phyloP scores from a whole-genome alignment of 2,329 filamentous ascomycete genomes.

The Neofusicoccum laricinum region DNA sequence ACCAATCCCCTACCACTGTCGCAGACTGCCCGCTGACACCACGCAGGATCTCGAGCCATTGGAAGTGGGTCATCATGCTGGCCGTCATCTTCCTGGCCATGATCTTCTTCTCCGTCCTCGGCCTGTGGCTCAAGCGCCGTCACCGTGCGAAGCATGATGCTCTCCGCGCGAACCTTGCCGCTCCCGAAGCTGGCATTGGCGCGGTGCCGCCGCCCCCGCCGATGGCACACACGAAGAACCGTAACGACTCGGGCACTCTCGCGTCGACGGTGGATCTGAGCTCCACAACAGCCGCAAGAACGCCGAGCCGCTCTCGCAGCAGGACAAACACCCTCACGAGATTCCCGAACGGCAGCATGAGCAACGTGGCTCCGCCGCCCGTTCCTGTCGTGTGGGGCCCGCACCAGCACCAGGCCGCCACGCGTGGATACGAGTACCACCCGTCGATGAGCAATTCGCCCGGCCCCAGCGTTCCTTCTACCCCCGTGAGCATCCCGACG shows the following conservation, averaged over 20 bases:
- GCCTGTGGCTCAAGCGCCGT: constrained; percentile 69
- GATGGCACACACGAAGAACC: not conserved
- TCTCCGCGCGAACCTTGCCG: constrained; percentile 25
- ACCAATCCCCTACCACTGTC: not conserved
- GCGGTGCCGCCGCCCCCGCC: constrained; percentile 11
- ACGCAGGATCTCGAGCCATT: constrained; percentile 65
- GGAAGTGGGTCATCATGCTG: constrained; percentile 79
- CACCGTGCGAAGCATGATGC: constrained; percentile 67
- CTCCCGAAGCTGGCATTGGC: not conserved
- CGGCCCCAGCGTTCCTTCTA: not conserved
- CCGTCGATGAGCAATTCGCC: not conserved
- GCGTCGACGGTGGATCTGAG: constrained; percentile 1
- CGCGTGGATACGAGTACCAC: constrained; percentile 16
- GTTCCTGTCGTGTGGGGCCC: constrained; percentile 22
- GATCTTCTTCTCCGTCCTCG: constrained; percentile 52
- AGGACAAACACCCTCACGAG: constrained; percentile 18
- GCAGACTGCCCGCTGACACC: not conserved
- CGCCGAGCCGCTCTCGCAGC: constrained; percentile 7
- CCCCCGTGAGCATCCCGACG: not conserved
- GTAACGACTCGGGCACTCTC: not conserved
- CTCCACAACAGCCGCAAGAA: not conserved
- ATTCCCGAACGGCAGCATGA: constrained; percentile 15
- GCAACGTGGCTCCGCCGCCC: constrained; percentile 12
- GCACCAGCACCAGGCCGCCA: constrained; percentile 20
- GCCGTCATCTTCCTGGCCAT: constrained; percentile 71